Percentiles rank a stretch among this genome's conserved stretches.
These are phyloP conservation scores for Alternaria solani DNA, from an alignment of 2,329 filamentous ascomycete species.

Conservation along the genomic window DNA sequence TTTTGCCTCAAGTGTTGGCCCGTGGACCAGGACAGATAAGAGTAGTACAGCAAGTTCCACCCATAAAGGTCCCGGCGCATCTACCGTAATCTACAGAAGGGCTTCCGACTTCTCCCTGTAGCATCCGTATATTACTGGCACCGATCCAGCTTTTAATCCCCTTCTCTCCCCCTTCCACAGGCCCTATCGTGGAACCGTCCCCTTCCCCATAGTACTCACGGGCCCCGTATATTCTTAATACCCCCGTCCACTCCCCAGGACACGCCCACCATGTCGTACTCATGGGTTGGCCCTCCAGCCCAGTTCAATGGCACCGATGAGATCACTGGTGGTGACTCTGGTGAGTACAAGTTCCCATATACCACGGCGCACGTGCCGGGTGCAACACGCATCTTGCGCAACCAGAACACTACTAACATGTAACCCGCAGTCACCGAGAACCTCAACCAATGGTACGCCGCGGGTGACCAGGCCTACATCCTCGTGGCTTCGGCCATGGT, in stretches of 20 bases:
- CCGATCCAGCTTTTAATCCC: constrained; percentile 29
- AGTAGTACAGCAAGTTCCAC: constrained; percentile 43
- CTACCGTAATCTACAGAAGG: constrained; percentile 41
- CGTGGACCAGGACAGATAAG: constrained; percentile 51
- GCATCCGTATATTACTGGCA: constrained; percentile 42
- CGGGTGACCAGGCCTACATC: constrained; percentile 94
- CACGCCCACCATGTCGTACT: constrained; percentile 57
- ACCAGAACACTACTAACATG: constrained; percentile 24
- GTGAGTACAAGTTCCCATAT: constrained; percentile 62
- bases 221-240: constrained; percentile 15
- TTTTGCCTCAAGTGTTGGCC: constrained; percentile 45
- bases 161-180: constrained; percentile 18
- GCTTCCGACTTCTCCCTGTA: constrained; percentile 43
- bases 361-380: constrained; percentile 31
- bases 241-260: constrained; percentile 19
- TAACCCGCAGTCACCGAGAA: constrained; percentile 74
- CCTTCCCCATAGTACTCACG: constrained; percentile 7
- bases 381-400: constrained; percentile 14
- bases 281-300: constrained; percentile 56
- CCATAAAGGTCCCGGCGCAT: constrained; percentile 45
- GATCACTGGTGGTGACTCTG: constrained; percentile 76
- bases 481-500: constrained; percentile 91
- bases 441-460: constrained; percentile 93
- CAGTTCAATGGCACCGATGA: constrained; percentile 63
- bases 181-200: constrained; percentile 22